These are phyloP conservation scores for Meira nashicola DNA, from an alignment of 1,284 basidiomycete genomes.

Conservation along the genomic window DNA sequence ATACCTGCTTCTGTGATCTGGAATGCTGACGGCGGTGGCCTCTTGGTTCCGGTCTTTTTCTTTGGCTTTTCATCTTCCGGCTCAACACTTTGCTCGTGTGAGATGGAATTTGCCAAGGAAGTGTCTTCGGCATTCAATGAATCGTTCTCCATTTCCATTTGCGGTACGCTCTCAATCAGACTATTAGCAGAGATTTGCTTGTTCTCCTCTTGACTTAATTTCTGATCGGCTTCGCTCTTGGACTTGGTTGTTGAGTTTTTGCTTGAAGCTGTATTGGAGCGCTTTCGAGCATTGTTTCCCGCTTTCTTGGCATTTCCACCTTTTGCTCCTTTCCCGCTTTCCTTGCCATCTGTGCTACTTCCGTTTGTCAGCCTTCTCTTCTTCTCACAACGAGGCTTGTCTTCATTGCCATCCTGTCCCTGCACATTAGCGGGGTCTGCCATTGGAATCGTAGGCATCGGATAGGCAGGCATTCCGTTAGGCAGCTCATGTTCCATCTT, in stretches of 20 bases:
- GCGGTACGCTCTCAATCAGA: neutral
- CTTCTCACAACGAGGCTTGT: slow-evolving; percentile 6
- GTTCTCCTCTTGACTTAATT: neutral
- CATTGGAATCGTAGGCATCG: neutral
- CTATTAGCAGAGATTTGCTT: neutral
- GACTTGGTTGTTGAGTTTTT: neutral
- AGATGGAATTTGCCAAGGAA: neutral
- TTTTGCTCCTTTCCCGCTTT: neutral
- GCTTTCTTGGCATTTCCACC: slow-evolving; percentile 3
- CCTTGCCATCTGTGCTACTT: neutral
- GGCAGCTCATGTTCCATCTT: neutral
- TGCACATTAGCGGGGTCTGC: slow-evolving; percentile 6
- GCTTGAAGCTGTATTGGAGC: neutral
- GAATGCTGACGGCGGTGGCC: slow-evolving; percentile 44
- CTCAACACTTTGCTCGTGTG: neutral
- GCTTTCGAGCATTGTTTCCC: neutral
- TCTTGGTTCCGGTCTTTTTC: slow-evolving; percentile 4
- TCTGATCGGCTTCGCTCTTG: neutral
- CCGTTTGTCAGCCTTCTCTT: slow-evolving; percentile 3
- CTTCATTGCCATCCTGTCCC: neutral
- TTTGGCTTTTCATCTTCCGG: neutral
- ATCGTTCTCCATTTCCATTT: neutral
- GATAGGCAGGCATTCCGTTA: neutral
- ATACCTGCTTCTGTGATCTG: slow-evolving; percentile 48
- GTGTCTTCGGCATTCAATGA: neutral